These are phyloP conservation scores for Nicotiana undulata DNA, from an alignment of 257 asterid genomes.

Conservation along the genomic window DNA sequence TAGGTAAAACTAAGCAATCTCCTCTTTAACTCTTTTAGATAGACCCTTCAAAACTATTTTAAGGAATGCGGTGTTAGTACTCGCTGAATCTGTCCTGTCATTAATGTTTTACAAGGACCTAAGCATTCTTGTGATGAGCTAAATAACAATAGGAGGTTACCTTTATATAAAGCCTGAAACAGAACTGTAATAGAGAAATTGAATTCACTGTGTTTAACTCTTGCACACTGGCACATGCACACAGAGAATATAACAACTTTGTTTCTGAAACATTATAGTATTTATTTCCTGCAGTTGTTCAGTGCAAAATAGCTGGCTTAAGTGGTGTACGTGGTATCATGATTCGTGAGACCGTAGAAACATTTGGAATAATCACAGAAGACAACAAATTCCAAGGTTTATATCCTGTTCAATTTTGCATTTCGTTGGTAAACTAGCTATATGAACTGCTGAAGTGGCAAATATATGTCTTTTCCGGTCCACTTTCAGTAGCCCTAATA, in stretches of 20 bases:
- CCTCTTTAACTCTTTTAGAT: constrained; percentile 1
- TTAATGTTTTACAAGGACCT: background rate
- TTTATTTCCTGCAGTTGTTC: constrained; percentile 48
- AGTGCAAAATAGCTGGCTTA: constrained; percentile 43
- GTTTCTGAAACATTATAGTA: background rate
- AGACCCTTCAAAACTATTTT: background rate
- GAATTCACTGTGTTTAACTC: background rate
- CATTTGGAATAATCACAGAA: constrained; percentile 73
- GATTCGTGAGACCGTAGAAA: constrained; percentile 78
- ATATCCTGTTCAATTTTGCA: background rate
- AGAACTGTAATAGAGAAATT: background rate
- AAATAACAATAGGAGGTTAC: background rate
- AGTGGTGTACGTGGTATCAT: constrained; percentile 67
- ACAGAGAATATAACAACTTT: background rate
- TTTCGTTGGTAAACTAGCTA: background rate
- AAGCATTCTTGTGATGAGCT: background rate
- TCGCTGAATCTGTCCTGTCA: background rate
- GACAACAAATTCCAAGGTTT: constrained; percentile 78
- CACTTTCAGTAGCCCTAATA: background rate
- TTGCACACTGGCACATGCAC: background rate
- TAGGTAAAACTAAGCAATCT: constrained; percentile 39
- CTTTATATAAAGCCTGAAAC: background rate
- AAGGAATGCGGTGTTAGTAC: background rate
- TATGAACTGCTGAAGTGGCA: background rate
- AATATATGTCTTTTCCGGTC: background rate